Evolutionary conservation across 1,284 basidiomycete species (phyloP), one percentile per base, ranked within the genome.

Genomic region (Malassezia yamatoensis): DNA sequence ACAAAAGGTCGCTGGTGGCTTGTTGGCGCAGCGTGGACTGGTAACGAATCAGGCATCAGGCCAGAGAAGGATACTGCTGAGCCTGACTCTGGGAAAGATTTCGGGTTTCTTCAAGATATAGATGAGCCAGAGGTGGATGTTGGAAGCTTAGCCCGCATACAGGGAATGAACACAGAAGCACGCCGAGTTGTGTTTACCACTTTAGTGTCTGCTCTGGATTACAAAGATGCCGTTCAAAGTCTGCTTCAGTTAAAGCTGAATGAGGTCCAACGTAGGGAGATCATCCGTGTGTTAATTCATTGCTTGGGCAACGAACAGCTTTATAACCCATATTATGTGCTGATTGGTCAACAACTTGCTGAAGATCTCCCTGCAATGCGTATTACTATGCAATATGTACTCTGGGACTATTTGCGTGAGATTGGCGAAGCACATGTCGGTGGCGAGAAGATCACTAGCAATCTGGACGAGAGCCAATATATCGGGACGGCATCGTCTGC

Each of bases 91-190:
- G 62, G 16, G 33, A 16, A 13, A 12, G 45, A 47, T 32, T 5
- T 57, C 49, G 6, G 34, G 5, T 47, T 33, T 29, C 29, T 47
- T 1, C 45, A 80, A 0, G 82, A 83, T 1, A 62, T 53, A 75
- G 20, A 21, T 21, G n/a, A 20, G n/a, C n/a, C 11, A 40, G 47
- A 58, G 13, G 32, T 52, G 1, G 77, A 79, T 11, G 77, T 98
- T 34, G 66, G 86, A 34, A 85, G 84, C 61, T 80, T 96, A 12
- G 93, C 93, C 0, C 81, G 84, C 61, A 85, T 85, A 70, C 94
- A 98, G 72, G 94, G 94, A 20, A 98, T 99, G 93, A 98, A 98
- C 73, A 96, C 93, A 0, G 91, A 96, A 62, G 85, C 96, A 33
- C 82, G 93, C 35, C 80, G 90, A 53, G 85, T 84, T 56, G 85